phyloP scores from a whole-genome alignment of 208 protist species.

The Trypanosoma melophagium region DNA sequence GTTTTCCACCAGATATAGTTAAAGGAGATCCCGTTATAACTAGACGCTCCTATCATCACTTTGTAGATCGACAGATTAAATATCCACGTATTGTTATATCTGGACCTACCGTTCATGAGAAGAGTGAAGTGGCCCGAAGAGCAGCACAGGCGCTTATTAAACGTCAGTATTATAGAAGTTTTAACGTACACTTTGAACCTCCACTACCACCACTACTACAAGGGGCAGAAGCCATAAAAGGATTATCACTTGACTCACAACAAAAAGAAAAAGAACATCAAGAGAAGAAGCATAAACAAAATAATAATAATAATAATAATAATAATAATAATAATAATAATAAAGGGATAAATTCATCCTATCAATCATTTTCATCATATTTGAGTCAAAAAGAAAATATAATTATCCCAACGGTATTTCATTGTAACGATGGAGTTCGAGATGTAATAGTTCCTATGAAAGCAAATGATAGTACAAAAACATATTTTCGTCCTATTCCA shows the following conservation, averaged over 20 bases:
- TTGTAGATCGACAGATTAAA: constrained; percentile 33
- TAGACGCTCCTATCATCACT: not conserved
- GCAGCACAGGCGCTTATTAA: constrained; percentile 35
- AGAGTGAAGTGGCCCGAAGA: constrained; percentile 37
- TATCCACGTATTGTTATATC: constrained; percentile 79
- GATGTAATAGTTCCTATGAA: constrained; percentile 29
- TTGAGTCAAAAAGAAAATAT: constrained; percentile 4
- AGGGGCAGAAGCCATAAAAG: not conserved
- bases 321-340: not conserved
- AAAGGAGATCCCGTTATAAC: too few species aligned
- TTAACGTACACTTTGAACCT: constrained; percentile 26
- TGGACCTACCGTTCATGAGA: constrained; percentile 35
- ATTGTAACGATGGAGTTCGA: constrained; percentile 30
- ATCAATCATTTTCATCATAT: not conserved
- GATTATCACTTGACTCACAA: not conserved
- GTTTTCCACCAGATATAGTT: constrained; percentile 13
- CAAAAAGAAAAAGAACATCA: not conserved
- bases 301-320: not conserved
- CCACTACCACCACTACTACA: not conserved
- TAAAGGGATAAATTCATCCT: not conserved
- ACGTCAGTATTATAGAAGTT: constrained; percentile 59
- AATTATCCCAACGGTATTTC: constrained; percentile 17
- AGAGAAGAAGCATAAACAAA: not conserved
- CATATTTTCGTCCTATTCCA: constrained; percentile 39
- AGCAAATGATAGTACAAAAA: constrained; percentile 6